Conservation (phyloP, 257 asterid genomes). For the Solanum appendiculatum region DNA sequence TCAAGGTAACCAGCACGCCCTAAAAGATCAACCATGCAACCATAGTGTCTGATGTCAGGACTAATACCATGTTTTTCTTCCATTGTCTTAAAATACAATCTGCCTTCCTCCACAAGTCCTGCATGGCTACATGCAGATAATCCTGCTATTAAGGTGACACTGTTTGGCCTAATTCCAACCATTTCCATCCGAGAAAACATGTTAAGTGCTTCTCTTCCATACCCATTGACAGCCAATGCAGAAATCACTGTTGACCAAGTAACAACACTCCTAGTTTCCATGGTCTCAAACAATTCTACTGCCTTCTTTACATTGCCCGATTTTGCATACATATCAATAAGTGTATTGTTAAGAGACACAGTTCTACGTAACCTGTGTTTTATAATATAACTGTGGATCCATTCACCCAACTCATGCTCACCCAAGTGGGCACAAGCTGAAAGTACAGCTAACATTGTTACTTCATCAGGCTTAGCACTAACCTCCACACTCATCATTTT, state of each 20-base stretch:
- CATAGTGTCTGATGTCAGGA: conserved; percentile 9
- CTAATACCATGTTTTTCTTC: not conserved
- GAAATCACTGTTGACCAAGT: conserved; percentile 5
- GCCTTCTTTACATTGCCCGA: conserved; percentile 2
- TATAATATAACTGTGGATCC: not conserved
- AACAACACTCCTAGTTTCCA: not conserved
- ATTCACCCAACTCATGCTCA: not conserved
- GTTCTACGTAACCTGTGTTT: not conserved
- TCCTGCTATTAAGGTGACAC: not conserved
- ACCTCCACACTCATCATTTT: not conserved
- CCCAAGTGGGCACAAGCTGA: conserved; percentile 16
- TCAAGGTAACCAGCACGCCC: conserved; percentile 6
- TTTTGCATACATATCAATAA: conserved; percentile 9
- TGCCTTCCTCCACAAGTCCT: conserved; percentile 2
- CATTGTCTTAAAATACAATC: conserved; percentile 1
- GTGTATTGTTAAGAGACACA: conserved; percentile 5
- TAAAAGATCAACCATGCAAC: conserved; percentile 6
- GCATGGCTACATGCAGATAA: conserved; percentile 8
- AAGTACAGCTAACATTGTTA: conserved; percentile 1
- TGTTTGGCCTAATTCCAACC: conserved; percentile 1
- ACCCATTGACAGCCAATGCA: conserved; percentile 3
- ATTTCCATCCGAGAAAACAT: conserved; percentile 4
- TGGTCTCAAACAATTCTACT: not conserved
- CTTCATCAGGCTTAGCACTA: conserved; percentile 5
- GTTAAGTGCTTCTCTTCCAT: conserved; percentile 2